These are phyloP conservation scores for Rutstroemia sp. DNA, from an alignment of 2,329 filamentous ascomycete genomes.

Conservation along the genomic window DNA sequence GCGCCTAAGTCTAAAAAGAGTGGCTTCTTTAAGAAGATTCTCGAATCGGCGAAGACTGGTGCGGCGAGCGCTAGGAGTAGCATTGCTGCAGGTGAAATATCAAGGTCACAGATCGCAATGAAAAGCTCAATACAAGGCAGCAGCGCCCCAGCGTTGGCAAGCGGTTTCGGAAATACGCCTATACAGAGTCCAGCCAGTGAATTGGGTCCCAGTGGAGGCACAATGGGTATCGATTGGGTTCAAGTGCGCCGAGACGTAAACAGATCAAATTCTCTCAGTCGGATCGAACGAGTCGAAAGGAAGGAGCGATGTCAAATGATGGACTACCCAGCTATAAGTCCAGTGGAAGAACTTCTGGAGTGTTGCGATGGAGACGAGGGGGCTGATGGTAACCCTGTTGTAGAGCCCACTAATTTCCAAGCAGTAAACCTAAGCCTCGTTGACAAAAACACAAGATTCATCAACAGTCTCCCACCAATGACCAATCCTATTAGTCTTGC, in stretches of 20 bases:
- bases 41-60: slow-evolving; percentile 89
- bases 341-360: slow-evolving; percentile 82
- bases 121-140: slow-evolving; percentile 21
- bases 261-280: slow-evolving; percentile 85
- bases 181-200: slow-evolving; percentile 51
- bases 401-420: slow-evolving; percentile 73
- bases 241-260: slow-evolving; percentile 94
- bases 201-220: slow-evolving; percentile 53
- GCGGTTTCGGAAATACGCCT: slow-evolving; percentile 36
- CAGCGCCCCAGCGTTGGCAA: slow-evolving; percentile 43
- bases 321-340: slow-evolving; percentile 79
- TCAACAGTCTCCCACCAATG: slow-evolving; percentile 73
- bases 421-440: slow-evolving; percentile 76
- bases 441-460: slow-evolving; percentile 91
- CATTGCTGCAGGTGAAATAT: slow-evolving; percentile 57
- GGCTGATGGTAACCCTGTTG: slow-evolving; percentile 75
- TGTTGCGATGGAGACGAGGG: slow-evolving; percentile 85
- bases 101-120: slow-evolving; percentile 27
- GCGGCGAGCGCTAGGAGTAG: slow-evolving; percentile 84
- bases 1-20: slow-evolving; percentile 72
- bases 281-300: slow-evolving; percentile 77
- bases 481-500: slow-evolving; percentile 77
- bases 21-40: slow-evolving; percentile 92
- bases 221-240: slow-evolving; percentile 73
- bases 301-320: slow-evolving; percentile 91